phyloP scores from a whole-genome alignment of 73 alveolate genomes.

The Breviolum minutum region DNA sequence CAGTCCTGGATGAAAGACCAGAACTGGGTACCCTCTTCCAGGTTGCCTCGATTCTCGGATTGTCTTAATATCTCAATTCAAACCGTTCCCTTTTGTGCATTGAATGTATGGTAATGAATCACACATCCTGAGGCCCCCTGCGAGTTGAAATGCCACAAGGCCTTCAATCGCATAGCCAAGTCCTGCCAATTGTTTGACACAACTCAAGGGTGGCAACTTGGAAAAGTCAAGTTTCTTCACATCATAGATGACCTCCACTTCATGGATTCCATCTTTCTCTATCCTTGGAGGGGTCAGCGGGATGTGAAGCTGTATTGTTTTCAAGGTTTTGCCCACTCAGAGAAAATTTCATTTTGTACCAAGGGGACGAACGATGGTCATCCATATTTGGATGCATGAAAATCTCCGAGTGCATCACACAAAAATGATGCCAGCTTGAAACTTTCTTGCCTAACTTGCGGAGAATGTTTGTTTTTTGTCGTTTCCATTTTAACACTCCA shows the following conservation, averaged over 20 bases:
- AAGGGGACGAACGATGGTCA: not conserved
- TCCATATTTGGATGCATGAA: not conserved
- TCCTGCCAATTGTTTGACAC: not conserved
- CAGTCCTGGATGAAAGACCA: not conserved
- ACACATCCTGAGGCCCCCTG: not conserved
- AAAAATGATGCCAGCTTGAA: not conserved
- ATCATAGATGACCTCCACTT: not conserved
- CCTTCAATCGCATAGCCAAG: not conserved
- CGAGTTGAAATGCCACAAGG: conserved; percentile 2
- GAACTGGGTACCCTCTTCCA: conserved; percentile 14
- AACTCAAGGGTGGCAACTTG: not conserved
- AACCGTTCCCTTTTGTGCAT: too few relatives aligned
- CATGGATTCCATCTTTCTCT: not conserved
- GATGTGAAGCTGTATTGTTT: too few relatives aligned
- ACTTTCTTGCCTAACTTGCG: conserved; percentile 2
- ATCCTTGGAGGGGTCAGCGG: not conserved
- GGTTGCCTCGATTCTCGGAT: not conserved
- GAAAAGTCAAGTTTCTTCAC: not conserved
- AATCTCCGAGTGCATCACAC: not conserved
- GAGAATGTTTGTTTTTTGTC: not conserved
- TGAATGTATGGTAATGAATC: too few relatives aligned
- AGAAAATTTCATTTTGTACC: too few relatives aligned
- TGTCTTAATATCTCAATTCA: not conserved
- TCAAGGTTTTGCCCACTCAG: too few relatives aligned
- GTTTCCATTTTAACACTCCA: too few relatives aligned